Evolutionary conservation across 768 basidiomycete genomes (phyloP).

Genomic region (Kwoniella sp.): DNA sequence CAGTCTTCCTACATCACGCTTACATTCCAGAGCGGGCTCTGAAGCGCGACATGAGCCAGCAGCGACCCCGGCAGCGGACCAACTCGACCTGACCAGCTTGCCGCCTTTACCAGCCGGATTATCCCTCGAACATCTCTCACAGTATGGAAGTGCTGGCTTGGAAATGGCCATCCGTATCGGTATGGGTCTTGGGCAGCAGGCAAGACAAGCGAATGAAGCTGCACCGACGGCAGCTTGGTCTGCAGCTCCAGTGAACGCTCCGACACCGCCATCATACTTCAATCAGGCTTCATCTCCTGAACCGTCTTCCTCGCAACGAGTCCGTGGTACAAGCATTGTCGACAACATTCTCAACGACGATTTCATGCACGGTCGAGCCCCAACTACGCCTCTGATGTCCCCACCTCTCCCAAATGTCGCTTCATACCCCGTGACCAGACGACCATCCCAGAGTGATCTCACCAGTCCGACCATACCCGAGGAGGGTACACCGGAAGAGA

Average conservation of each 20-base stretch:
- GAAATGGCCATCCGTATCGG: conserved; percentile 55
- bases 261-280: conserved; percentile 9
- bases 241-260: conserved; percentile 1
- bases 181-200: conserved; percentile 44
- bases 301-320: conserved; percentile 14
- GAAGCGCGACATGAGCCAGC: conserved; percentile 10
- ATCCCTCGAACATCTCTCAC: conserved; percentile 46
- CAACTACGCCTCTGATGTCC: conserved; percentile 24
- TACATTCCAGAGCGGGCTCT: conserved; percentile 23
- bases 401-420: conserved; percentile 15
- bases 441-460: conserved; percentile 34
- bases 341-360: conserved; percentile 51
- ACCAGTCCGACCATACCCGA: conserved; percentile 36
- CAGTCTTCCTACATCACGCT: conserved; percentile 15
- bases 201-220: not conserved
- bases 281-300: conserved; percentile 18
- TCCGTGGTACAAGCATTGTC: conserved; percentile 31
- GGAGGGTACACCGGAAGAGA: conserved; percentile 31
- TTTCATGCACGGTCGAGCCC: conserved; percentile 38
- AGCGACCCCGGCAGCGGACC: conserved; percentile 14
- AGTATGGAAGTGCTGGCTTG: conserved; percentile 50
- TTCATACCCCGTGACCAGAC: conserved; percentile 31
- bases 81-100: conserved; percentile 29
- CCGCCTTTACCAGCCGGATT: conserved; percentile 53
- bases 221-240: conserved; percentile 10